A percentile compares a stretch with the other conserved stretches of the same genome.
phyloP scores from a whole-genome alignment of 192 early-diverging fungal genomes.

The Podila epigama region DNA sequence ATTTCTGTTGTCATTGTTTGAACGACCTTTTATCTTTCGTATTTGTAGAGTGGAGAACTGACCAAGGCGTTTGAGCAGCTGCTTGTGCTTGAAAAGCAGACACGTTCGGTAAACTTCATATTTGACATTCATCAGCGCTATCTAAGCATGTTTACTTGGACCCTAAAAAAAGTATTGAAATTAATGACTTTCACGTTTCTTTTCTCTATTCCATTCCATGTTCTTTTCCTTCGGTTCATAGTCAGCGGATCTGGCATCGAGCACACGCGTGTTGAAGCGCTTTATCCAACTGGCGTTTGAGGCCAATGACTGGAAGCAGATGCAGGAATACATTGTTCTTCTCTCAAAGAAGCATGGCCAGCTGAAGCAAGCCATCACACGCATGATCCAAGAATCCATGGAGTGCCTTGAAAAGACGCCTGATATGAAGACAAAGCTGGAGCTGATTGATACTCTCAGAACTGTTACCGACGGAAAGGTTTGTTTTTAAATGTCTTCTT shows the following conservation, averaged over 20 bases:
- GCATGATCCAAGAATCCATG: conserved; percentile 96
- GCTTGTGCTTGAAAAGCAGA: conserved; percentile 92
- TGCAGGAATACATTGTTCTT: conserved; percentile 91
- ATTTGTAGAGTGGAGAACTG: conserved; percentile 68
- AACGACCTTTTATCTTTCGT: not conserved
- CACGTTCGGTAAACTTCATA: conserved; percentile 81
- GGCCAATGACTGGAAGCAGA: conserved; percentile 82
- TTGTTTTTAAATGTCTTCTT: not conserved
- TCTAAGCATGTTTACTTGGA: too few relatives aligned
- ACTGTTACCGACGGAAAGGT: conserved; percentile 98
- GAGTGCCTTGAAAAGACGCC: conserved; percentile 87
- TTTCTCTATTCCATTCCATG: not conserved
- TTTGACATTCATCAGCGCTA: too few relatives aligned
- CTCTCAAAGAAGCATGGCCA: conserved; percentile 98
- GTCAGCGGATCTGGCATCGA: conserved; percentile 90
- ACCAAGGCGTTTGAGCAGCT: conserved; percentile 90
- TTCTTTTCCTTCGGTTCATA: conserved; percentile 42
- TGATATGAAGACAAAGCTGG: conserved; percentile 81
- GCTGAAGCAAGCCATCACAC: conserved; percentile 91
- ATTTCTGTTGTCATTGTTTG: not conserved
- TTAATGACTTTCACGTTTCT: not conserved
- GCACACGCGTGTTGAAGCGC: conserved; percentile 82
- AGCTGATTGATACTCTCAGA: conserved; percentile 93
- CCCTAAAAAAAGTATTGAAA: too few relatives aligned
- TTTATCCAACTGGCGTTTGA: conserved; percentile 79